A percentile compares a stretch with the other conserved stretches of the same genome.
Conservation (phyloP, 345 rosid genomes). For the Psidium friedrichsthalianum region DNA sequence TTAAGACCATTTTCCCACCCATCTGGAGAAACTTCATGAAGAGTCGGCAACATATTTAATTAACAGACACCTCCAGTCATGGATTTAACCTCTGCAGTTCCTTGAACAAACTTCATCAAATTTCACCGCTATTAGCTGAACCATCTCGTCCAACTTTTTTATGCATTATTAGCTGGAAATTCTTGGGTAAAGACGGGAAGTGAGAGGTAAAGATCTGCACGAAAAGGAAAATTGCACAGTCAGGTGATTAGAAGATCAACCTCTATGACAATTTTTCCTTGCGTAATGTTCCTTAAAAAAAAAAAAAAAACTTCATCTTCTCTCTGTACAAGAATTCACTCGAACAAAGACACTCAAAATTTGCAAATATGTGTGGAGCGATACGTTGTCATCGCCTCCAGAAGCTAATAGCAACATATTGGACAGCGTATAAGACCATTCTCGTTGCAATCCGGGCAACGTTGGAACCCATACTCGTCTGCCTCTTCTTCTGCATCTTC, state of each 20-base stretch:
- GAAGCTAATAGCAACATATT: constrained; percentile 38
- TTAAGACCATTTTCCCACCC: background rate
- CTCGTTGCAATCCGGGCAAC: constrained; percentile 92
- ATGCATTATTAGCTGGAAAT: background rate
- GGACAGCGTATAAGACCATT: constrained; percentile 86
- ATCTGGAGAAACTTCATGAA: background rate
- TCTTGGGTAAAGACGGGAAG: background rate
- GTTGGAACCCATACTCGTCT: constrained; percentile 46
- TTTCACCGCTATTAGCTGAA: background rate
- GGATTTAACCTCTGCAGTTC: background rate
- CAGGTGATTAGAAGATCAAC: background rate
- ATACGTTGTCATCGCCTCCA: background rate
- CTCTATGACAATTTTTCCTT: background rate
- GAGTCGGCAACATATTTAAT: background rate
- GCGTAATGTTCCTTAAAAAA: background rate
- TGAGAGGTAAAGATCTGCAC: too few relatives aligned
- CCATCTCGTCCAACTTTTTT: background rate
- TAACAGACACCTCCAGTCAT: background rate
- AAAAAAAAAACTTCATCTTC: background rate
- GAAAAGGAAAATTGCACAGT: background rate
- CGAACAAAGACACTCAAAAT: background rate
- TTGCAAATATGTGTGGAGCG: background rate
- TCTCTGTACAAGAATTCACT: constrained; percentile 28
- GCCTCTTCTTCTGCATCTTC: constrained; percentile 7
- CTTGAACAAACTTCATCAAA: background rate